phyloP scores from a whole-genome alignment of 2,329 filamentous ascomycete species.

The Aspergillus candidus region DNA sequence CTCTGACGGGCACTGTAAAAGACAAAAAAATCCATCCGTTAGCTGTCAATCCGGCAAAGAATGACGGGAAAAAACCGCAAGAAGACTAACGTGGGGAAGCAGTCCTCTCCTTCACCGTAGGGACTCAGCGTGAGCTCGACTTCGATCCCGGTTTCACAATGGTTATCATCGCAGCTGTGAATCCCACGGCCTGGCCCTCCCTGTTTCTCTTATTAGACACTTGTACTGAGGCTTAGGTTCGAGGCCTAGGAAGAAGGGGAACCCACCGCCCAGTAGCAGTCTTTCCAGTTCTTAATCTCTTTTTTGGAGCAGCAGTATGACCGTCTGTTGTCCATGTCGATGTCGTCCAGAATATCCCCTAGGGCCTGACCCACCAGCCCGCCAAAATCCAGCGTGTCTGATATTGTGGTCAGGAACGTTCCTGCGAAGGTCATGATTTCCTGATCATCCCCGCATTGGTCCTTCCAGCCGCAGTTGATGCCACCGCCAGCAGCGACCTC shows the following conservation, averaged over 20 bases:
- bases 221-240: too few relatives aligned
- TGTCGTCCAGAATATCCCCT: not conserved
- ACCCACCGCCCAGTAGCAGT: slow-evolving; percentile 8
- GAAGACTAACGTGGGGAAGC: not conserved
- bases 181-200: too few relatives aligned
- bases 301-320: slow-evolving; percentile 4
- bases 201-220: too few relatives aligned
- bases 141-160: slow-evolving; percentile 1
- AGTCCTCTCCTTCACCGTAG: slow-evolving; percentile 7
- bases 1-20: slow-evolving; percentile 1
- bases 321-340: slow-evolving; percentile 2
- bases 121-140: not conserved
- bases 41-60: too few relatives aligned
- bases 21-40: too few relatives aligned
- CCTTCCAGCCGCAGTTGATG: slow-evolving; percentile 7
- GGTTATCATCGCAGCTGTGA: slow-evolving; percentile 4
- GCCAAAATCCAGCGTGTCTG: not conserved
- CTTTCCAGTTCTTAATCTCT: slow-evolving; percentile 8
- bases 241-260: not conserved
- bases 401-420: not conserved
- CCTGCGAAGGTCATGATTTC: slow-evolving; percentile 5
- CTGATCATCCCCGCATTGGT: slow-evolving; percentile 2
- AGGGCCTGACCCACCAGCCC: slow-evolving; percentile 2
- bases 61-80: too few relatives aligned
- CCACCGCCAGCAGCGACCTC: slow-evolving; percentile 7